Base-by-base conservation (phyloP, 371 early-diverging fungal genomes). In the Circinella umbellata region DNA sequence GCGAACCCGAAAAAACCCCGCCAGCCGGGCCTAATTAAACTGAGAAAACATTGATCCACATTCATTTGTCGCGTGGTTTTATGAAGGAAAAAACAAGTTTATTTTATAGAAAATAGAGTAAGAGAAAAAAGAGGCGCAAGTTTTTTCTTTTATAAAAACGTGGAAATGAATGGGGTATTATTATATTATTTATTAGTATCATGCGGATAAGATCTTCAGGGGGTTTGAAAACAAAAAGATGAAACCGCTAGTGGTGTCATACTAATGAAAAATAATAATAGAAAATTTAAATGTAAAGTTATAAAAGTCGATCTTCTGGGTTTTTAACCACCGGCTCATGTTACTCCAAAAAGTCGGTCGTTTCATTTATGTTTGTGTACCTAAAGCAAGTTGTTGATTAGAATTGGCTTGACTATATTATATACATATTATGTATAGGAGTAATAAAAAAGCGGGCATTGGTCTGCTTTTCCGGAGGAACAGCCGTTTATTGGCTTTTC, bases 291-390 rank as follows among this genome's bases (percentile, higher is more conserved):
- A 27, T 47, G 18, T 54, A 54, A 54, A 15, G 1, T 8, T n/a
- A 18, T 7, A 27, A 34, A 11, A n/a, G 57, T 18, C 65, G 65
- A 64, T 64, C 68, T 61, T 61, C 60, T 55, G 53, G 67, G 0
- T 42, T 66, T 54, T 59, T 36, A 36, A 37, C 62, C 65, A 49
- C 48, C 53, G 54, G 51, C 13, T 64, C 65, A 53, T 27, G 65
- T 53, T 53, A 63, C 63, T 63, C 63, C 47, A 51, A 63, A 63
- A 42, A 63, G 63, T 39, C 63, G 62, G 42, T 49, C 51, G 65
- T 64, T 48, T 64, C 65, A 64, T 64, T 64, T 37, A 64, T 64
- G 6, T 42, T 27, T 27, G 27, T 27, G 27, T 27, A 27, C 27
- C 27, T 27, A 27, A 27, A 27, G 42, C 6, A 42, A 42, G 42